Evolutionary conservation across 1,139 yeast species (phyloP).

Genomic region (Pichia sp.): DNA sequence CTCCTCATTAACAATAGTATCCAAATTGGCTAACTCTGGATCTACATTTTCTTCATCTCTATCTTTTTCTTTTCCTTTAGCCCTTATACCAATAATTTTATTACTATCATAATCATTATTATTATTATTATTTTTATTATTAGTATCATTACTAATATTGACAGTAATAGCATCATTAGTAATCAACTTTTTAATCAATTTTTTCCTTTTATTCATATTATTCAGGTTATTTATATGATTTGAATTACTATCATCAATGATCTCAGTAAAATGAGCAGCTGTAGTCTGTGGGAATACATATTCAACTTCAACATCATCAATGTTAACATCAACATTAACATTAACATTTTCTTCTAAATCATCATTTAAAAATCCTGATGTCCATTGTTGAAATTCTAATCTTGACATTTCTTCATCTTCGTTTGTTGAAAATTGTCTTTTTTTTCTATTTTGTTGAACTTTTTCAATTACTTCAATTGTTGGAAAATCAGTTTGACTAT

Average conservation of each 20-base stretch:
- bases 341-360: slow-evolving; percentile 21
- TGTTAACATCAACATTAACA: slow-evolving; percentile 3
- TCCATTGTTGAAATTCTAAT: slow-evolving; percentile 48
- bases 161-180: too few relatives aligned
- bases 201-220: not conserved
- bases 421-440: slow-evolving; percentile 20
- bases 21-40: slow-evolving; percentile 48
- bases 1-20: slow-evolving; percentile 55
- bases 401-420: slow-evolving; percentile 36
- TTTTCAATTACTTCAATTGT: slow-evolving; percentile 10
- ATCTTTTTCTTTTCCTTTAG: not conserved
- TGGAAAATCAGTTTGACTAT: slow-evolving; percentile 5
- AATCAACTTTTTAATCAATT: not conserved
- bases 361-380: slow-evolving; percentile 44
- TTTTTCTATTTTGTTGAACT: slow-evolving; percentile 39
- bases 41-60: slow-evolving; percentile 40
- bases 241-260: slow-evolving; percentile 10
- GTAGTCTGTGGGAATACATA: slow-evolving; percentile 17
- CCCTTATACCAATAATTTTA: not conserved
- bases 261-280: slow-evolving; percentile 13
- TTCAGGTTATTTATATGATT: too few relatives aligned
- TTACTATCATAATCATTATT: too few relatives aligned
- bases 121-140: too few relatives aligned
- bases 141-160: too few relatives aligned
- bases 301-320: slow-evolving; percentile 11